Percentiles rank a stretch among this genome's conserved stretches.
Conservation (phyloP, 1,284 basidiomycete genomes). For the Retiboletus flavoniger region DNA sequence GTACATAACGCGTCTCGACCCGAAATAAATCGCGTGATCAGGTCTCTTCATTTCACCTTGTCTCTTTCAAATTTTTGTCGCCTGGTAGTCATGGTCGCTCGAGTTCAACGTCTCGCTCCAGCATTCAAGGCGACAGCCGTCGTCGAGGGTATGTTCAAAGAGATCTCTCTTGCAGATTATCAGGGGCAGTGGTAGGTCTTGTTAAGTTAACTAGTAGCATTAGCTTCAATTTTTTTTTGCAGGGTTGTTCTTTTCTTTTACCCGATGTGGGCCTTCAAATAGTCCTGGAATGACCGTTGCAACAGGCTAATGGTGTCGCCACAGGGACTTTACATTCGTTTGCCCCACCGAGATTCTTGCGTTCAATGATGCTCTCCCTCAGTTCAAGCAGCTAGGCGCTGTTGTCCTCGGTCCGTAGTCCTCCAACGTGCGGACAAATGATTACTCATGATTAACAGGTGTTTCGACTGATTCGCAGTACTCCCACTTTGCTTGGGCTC, state of each 20-base stretch:
- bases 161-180: slow-evolving; percentile 71
- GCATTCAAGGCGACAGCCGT: slow-evolving; percentile 75
- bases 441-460: slow-evolving; percentile 38
- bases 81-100: slow-evolving; percentile 54
- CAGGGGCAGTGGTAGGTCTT: slow-evolving; percentile 75
- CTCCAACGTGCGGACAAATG: neutral
- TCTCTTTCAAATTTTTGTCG: neutral
- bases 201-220: neutral
- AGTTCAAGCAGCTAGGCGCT: slow-evolving; percentile 73
- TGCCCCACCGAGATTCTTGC: slow-evolving; percentile 93
- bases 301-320: neutral
- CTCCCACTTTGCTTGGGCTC: slow-evolving; percentile 86
- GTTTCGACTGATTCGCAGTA: slow-evolving; percentile 87
- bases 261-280: slow-evolving; percentile 58
- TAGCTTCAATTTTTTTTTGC: slow-evolving; percentile 11
- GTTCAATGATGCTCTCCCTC: slow-evolving; percentile 80
- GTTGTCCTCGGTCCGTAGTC: slow-evolving; percentile 65
- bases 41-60: neutral
- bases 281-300: slow-evolving; percentile 6
- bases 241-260: slow-evolving; percentile 83
- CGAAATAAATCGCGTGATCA: slow-evolving; percentile 21
- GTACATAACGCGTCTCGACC: slow-evolving; percentile 25
- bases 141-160: slow-evolving; percentile 72
- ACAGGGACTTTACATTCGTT: slow-evolving; percentile 80
- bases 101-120: slow-evolving; percentile 77